A percentile compares a stretch with the other conserved stretches of the same genome.
Evolutionary conservation across 2,329 filamentous ascomycete genomes (phyloP).

Genomic region (Ceratocystis papillata): DNA sequence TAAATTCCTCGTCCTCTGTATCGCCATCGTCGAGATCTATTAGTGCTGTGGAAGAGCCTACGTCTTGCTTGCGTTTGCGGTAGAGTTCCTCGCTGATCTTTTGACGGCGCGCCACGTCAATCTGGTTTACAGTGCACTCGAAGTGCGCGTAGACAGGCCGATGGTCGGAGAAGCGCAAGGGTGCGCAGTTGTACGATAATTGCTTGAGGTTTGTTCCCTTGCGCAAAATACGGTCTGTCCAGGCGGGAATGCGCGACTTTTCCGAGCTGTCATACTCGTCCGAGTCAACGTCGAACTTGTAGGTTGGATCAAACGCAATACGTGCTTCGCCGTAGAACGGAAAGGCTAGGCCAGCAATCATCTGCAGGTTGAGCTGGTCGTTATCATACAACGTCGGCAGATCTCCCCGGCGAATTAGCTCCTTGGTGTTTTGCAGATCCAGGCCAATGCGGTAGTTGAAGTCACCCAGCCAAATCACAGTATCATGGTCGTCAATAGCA

Average conservation of each 20-base stretch:
- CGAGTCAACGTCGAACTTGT: slow-evolving; percentile 84
- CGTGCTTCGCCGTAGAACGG: slow-evolving; percentile 82
- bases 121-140: slow-evolving; percentile 66
- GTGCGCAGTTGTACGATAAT: slow-evolving; percentile 68
- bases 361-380: slow-evolving; percentile 93
- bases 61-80: slow-evolving; percentile 51
- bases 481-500: slow-evolving; percentile 80
- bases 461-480: slow-evolving; percentile 89
- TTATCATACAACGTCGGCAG: slow-evolving; percentile 77
- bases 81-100: slow-evolving; percentile 66
- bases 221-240: slow-evolving; percentile 87
- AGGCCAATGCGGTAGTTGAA: slow-evolving; percentile 97
- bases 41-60: slow-evolving; percentile 52
- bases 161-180: slow-evolving; percentile 85
- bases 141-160: slow-evolving; percentile 90
- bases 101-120: slow-evolving; percentile 65
- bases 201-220: slow-evolving; percentile 78
- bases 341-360: slow-evolving; percentile 84
- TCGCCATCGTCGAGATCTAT: slow-evolving; percentile 38
- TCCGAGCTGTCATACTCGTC: slow-evolving; percentile 93
- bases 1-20: slow-evolving; percentile 66
- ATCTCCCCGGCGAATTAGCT: slow-evolving; percentile 60
- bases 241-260: slow-evolving; percentile 88
- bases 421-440: slow-evolving; percentile 62
- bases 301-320: slow-evolving; percentile 84